phyloP scores from a whole-genome alignment of 352 stramenopile species.

The Aphanomyces euteiches region DNA sequence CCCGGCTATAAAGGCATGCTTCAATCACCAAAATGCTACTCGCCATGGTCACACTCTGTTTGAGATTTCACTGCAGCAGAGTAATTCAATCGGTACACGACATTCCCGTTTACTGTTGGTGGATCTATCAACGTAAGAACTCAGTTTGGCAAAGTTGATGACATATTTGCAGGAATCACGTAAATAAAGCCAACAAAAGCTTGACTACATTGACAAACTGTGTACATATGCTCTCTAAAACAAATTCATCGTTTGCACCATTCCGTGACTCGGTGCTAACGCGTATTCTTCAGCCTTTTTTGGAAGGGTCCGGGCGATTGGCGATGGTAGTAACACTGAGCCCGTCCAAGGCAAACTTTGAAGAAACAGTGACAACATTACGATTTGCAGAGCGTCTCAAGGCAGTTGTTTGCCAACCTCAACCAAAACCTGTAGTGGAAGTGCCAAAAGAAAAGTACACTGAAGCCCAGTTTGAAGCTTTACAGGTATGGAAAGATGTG shows the following conservation, averaged over 20 bases:
- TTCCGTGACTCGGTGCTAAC: constrained; percentile 71
- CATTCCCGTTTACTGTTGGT: constrained; percentile 52
- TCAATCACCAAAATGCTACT: neutral
- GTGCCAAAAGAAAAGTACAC: constrained; percentile 45
- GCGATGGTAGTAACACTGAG: constrained; percentile 69
- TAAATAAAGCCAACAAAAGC: constrained; percentile 79
- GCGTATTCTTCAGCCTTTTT: constrained; percentile 57
- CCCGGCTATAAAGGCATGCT: no score
- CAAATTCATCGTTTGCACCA: constrained; percentile 38
- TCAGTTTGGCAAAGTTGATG: constrained; percentile 3
- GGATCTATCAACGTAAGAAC: constrained; percentile 55
- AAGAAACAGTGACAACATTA: constrained; percentile 68
- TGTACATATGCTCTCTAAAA: constrained; percentile 56
- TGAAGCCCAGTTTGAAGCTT: no score
- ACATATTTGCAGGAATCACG: constrained; percentile 36
- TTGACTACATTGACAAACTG: constrained; percentile 72
- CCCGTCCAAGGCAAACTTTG: constrained; percentile 46
- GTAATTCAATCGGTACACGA: constrained; percentile 42
- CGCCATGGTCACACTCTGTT: constrained; percentile 63
- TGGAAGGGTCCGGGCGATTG: constrained; percentile 50
- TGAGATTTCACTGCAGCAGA: constrained; percentile 54
- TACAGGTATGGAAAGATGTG: no score
- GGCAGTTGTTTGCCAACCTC: constrained; percentile 50
- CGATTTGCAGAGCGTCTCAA: constrained; percentile 67
- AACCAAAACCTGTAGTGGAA: constrained; percentile 36